Base-by-base conservation (phyloP, 768 basidiomycete species). In the Chalciporus pseudorubinellus region DNA sequence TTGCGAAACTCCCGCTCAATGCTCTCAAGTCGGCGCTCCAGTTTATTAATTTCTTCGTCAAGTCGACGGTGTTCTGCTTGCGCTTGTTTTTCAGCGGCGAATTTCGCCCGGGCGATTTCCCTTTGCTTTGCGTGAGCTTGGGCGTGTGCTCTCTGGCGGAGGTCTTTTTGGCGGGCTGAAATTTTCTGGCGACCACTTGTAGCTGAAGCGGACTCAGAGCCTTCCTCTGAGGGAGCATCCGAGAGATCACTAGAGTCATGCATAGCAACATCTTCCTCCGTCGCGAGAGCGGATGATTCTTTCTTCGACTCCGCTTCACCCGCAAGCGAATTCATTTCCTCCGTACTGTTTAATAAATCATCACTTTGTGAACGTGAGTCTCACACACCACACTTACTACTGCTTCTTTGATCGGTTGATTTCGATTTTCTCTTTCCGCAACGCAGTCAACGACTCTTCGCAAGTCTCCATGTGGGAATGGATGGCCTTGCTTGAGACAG, bases 1-100 rank as follows among this genome's bases (percentile, higher is more conserved):
- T 94, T 88, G 57, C 97, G 78, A 74, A 98, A 99, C 55, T 98
- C 95, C 40, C 92, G 86, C 65, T 98, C 95, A 55, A 95, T 89
- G 44, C 78, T 81, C 60, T 94, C 91, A 18, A 98, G 78, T 36
- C 87, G 78, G 38, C 87, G 80, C 64, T 91, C 87, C 20, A 90
- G 71, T 63, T 87, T 87, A 61, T 87, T 86, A 26, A 92, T 84
- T 64, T 97, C 95, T 63, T 95, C 95, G 50, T 91, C 85, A 13
- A 95, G 76, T 44, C 88, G 81, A 28, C 89, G 87, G 61, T 85
- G 87, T 61, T 95, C 93, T 13, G 87, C 86, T 53, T 84, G 71
- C 6, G 90, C 88, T 61, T 89, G 87, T 70, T 91, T 92, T 57
- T 82, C 79, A 21, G 87, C 88, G 1, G 86, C 84, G 59, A 84